Base-by-base conservation (phyloP, 495 filamentous ascomycete species). In the Rostrohypoxylon terebratum region DNA sequence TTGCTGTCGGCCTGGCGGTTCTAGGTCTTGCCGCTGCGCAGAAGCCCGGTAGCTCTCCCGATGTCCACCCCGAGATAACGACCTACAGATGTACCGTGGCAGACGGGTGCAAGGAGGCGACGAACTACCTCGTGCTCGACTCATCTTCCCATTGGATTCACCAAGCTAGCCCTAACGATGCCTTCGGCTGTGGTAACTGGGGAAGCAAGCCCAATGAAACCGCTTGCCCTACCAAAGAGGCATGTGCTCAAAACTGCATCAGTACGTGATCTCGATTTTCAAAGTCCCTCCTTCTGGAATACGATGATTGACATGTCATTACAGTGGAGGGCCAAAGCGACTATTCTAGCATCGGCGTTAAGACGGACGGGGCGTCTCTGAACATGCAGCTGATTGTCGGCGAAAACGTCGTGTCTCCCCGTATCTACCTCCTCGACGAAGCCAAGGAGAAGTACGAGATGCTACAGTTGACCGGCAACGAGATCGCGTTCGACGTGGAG, bases 401-500 rank as follows among this genome's bases (percentile, higher is more conserved):
- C 54, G 77, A 76, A 45, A 77, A 69, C 44, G 75, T 66, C 18
- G 77, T 83, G 20, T 87, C 83, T 8, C 87, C 89, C 4, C 85
- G 90, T 18, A 79, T 89, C 14, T 92, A 92, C 76, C 81, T 92
- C 28, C 83, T 93, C 6, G 86, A 83, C 33, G 76, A 81, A 18
- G 77, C 81, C 59, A 82, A 83, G 50, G 73, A 81, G 57, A 86
- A 88, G 64, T 92, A 92, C 79, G 83, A 89, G 58, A 82, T 87
- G 80, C 75, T 91, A 60, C 81, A 87, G 63, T 81, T 91, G 8
- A 80, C 87, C 16, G 87, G 87, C 68, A 78, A 85, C 63, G 90
- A 92, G 66, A 77, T 92, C 59, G 80, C 83, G 31, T 91, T 91
- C 75, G 88, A 91, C 61, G 86, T 92, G 18, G 88, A 92, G 74